Conservation (phyloP, 192 early-diverging fungal species). For the Coemansia sp. region DNA sequence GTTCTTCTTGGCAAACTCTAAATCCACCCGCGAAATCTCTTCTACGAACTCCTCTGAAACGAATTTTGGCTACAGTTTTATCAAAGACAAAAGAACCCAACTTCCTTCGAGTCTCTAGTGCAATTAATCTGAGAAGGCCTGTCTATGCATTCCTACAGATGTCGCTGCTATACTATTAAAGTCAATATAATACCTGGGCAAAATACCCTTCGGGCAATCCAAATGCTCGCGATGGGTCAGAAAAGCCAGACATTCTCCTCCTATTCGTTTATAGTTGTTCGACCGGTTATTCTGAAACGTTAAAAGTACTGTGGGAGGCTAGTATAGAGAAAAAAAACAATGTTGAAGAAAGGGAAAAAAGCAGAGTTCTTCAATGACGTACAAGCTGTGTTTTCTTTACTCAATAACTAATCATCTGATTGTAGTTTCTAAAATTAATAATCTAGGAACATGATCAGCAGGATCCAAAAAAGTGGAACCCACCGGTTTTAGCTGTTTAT, state of each 20-base stretch:
- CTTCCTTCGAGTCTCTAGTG: not conserved
- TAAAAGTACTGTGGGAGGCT: too few relatives aligned
- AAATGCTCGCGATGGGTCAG: constrained; percentile 52
- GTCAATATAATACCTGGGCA: constrained; percentile 38
- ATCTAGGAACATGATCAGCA: too few relatives aligned
- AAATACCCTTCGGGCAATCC: constrained; percentile 52
- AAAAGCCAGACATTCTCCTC: constrained; percentile 9
- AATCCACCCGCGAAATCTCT: constrained; percentile 54
- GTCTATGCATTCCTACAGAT: not conserved
- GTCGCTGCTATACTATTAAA: not conserved
- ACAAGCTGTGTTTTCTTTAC: too few relatives aligned
- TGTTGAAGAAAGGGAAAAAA: too few relatives aligned
- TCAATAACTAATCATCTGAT: too few relatives aligned
- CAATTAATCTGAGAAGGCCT: not conserved
- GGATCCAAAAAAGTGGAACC: too few relatives aligned
- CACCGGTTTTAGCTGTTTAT: too few relatives aligned
- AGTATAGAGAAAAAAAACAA: too few relatives aligned
- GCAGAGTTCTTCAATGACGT: too few relatives aligned
- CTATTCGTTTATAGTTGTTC: not conserved
- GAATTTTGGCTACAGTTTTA: constrained; percentile 51
- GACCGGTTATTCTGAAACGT: not conserved
- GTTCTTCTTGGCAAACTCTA: constrained; percentile 53
- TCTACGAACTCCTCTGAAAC: constrained; percentile 62
- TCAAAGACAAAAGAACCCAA: not conserved
- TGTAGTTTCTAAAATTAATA: too few relatives aligned